Conservation (phyloP, 2,329 filamentous ascomycete genomes). For the Pseudogymnoascus sp. region DNA sequence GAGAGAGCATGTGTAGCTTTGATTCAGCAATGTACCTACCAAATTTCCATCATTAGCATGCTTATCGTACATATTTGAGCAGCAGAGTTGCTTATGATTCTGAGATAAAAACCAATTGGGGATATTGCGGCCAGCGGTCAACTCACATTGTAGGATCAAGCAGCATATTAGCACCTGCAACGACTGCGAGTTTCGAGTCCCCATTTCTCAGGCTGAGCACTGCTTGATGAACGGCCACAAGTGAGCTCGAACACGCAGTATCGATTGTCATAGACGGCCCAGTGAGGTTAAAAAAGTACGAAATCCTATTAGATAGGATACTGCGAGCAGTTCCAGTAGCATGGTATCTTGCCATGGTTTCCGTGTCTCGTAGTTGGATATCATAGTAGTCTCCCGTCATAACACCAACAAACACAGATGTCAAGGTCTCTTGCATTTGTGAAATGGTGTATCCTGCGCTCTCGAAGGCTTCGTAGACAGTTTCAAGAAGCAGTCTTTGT, state of each 20-base stretch:
- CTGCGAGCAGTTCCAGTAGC: neutral
- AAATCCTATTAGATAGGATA: conserved; percentile 18
- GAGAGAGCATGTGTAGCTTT: conserved; percentile 24
- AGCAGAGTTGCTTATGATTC: too few species aligned
- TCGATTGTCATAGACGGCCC: conserved; percentile 14
- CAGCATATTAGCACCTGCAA: conserved; percentile 13
- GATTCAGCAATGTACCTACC: conserved; percentile 22
- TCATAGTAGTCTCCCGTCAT: neutral
- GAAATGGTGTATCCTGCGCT: conserved; percentile 16
- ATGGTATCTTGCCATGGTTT: conserved; percentile 17
- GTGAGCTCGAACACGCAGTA: conserved; percentile 30
- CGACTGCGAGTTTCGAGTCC: conserved; percentile 21
- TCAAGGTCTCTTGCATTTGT: neutral
- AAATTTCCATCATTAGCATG: neutral
- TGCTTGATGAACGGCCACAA: conserved; percentile 45
- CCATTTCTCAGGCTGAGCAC: conserved; percentile 29
- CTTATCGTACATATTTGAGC: too few species aligned
- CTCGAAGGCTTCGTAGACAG: conserved; percentile 24
- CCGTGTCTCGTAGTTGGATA: conserved; percentile 16
- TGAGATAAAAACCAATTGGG: too few species aligned
- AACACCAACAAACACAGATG: neutral
- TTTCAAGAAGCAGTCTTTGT: conserved; percentile 23
- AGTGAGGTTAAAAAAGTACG: conserved; percentile 19
- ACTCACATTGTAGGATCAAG: neutral
- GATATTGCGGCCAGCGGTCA: neutral